Evolutionary conservation across 305 asterid genomes (phyloP).

Genomic region (Withania somnifera): DNA sequence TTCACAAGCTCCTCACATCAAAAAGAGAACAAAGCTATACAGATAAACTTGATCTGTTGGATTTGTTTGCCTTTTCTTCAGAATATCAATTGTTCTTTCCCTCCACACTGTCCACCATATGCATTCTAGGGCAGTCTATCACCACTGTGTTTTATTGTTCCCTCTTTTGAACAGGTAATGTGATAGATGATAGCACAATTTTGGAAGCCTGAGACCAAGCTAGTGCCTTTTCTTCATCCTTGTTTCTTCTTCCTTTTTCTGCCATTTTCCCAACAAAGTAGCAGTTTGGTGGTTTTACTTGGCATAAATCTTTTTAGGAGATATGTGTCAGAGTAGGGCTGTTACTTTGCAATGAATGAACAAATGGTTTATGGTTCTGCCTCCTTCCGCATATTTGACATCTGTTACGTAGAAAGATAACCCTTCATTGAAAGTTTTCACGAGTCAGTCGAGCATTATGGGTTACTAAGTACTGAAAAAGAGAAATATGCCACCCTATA

Average conservation of each 20-base stretch:
- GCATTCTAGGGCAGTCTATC: background rate
- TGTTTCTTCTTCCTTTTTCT: background rate
- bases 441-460: background rate
- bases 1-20: background rate
- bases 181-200: background rate
- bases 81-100: background rate
- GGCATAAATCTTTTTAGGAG: background rate
- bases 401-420: background rate
- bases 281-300: background rate
- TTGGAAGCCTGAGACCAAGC: background rate
- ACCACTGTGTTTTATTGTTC: background rate
- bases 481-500: background rate
- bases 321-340: background rate
- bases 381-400: background rate
- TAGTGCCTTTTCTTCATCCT: background rate
- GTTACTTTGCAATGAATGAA: background rate
- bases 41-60: background rate
- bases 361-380: background rate
- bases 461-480: background rate
- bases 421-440: background rate
- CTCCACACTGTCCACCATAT: background rate
- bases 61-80: background rate
- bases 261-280: background rate
- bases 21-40: background rate
- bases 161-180: background rate